A percentile compares a stretch with the other conserved stretches of the same genome.
These are phyloP conservation scores for Pelargonium myrrhifolium DNA, from an alignment of 441 rosid genomes.

Conservation along the genomic window DNA sequence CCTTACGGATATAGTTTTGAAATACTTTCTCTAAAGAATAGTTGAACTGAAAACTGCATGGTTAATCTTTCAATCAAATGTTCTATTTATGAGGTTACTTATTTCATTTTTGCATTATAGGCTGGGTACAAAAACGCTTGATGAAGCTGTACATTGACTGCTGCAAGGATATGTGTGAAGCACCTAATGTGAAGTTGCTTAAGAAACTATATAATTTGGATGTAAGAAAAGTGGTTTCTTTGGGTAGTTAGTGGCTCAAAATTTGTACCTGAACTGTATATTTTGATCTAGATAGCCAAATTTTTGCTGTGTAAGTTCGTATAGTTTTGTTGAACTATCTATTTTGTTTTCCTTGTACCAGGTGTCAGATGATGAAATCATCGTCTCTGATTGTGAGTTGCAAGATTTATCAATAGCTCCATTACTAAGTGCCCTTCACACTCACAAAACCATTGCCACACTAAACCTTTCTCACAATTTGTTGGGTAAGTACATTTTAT, in stretches of 20 bases:
- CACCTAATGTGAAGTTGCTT: slow-evolving; percentile 73
- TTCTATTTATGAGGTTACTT: background rate
- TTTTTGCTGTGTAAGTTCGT: slow-evolving; percentile 11
- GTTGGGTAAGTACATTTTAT: slow-evolving; percentile 49
- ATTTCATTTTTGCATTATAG: slow-evolving; percentile 31
- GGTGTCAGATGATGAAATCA: slow-evolving; percentile 86
- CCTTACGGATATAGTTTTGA: background rate
- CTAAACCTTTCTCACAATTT: slow-evolving; percentile 88
- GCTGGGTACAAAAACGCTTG: slow-evolving; percentile 91
- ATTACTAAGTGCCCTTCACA: slow-evolving; percentile 58
- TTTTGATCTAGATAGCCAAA: slow-evolving; percentile 6
- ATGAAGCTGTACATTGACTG: slow-evolving; percentile 76
- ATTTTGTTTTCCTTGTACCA: slow-evolving; percentile 23
- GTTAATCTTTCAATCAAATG: background rate
- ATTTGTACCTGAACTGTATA: slow-evolving; percentile 9
- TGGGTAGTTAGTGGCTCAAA: slow-evolving; percentile 9
- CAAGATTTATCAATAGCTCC: slow-evolving; percentile 91
- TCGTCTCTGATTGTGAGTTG: slow-evolving; percentile 72
- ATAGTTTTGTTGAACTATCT: slow-evolving; percentile 8
- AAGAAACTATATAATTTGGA: slow-evolving; percentile 73
- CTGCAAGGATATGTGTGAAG: slow-evolving; percentile 60
- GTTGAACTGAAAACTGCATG: background rate
- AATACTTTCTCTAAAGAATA: background rate
- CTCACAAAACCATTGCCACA: slow-evolving; percentile 59
- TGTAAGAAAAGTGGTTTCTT: slow-evolving; percentile 36